Conservation (phyloP, 2,329 filamentous ascomycete genomes). For the Neofusicoccum sp. region DNA sequence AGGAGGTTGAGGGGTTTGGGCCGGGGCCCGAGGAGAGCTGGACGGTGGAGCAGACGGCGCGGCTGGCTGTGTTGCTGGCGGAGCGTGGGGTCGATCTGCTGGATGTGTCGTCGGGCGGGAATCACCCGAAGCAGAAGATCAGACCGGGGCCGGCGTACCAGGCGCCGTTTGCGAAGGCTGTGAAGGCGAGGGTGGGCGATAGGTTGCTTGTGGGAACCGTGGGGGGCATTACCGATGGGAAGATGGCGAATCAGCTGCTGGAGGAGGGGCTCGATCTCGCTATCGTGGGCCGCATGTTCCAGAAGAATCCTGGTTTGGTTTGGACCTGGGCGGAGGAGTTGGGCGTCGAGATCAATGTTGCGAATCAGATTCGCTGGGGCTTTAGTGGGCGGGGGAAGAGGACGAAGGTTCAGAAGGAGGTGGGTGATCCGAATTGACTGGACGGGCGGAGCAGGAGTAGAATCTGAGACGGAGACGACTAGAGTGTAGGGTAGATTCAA, state of each 20-base stretch:
- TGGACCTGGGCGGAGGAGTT: slow-evolving; percentile 71
- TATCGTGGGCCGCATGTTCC: slow-evolving; percentile 71
- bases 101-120: slow-evolving; percentile 77
- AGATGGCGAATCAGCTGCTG: slow-evolving; percentile 63
- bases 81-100: slow-evolving; percentile 75
- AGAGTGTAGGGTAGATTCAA: background rate
- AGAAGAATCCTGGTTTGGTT: slow-evolving; percentile 78
- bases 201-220: slow-evolving; percentile 71
- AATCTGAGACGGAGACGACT: background rate
- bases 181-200: slow-evolving; percentile 72
- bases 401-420: background rate
- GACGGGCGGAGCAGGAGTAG: background rate
- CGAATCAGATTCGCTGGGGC: slow-evolving; percentile 67
- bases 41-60: slow-evolving; percentile 63
- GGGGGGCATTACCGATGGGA: slow-evolving; percentile 68
- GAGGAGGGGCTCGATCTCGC: slow-evolving; percentile 64
- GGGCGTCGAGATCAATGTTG: slow-evolving; percentile 67
- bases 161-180: slow-evolving; percentile 66
- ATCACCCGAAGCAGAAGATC: slow-evolving; percentile 62
- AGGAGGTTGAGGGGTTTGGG: slow-evolving; percentile 47
- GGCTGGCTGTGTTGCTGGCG: slow-evolving; percentile 66
- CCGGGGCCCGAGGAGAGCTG: slow-evolving; percentile 54
- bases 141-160: slow-evolving; percentile 67
- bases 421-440: background rate
- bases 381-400: slow-evolving; percentile 51